Evolutionary conservation across 2,329 filamentous ascomycete genomes (phyloP).

Genomic region (Alternaria dauci): DNA sequence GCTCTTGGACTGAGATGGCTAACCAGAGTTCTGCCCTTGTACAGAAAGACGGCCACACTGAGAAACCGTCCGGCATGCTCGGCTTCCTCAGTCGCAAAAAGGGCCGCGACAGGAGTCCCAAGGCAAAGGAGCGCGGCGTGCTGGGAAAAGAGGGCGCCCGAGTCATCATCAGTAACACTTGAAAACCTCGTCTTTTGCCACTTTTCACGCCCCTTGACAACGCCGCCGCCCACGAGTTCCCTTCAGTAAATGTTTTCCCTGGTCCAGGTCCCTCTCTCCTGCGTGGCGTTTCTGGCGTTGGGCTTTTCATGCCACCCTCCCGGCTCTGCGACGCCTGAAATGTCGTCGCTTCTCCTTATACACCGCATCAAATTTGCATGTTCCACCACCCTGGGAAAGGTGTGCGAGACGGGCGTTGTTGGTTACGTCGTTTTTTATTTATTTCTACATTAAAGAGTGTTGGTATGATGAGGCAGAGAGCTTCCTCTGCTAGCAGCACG

Average conservation of each 20-base stretch:
- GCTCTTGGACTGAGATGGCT: slow-evolving; percentile 90
- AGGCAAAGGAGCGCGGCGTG: slow-evolving; percentile 91
- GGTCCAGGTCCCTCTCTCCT: slow-evolving; percentile 2
- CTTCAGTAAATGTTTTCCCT: slow-evolving; percentile 5
- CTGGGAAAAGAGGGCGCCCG: slow-evolving; percentile 93
- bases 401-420: slow-evolving; percentile 14
- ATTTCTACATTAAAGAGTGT: neutral
- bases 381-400: slow-evolving; percentile 1
- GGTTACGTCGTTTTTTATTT: neutral
- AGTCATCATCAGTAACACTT: slow-evolving; percentile 58
- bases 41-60: slow-evolving; percentile 49
- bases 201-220: neutral
- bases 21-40: slow-evolving; percentile 79
- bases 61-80: slow-evolving; percentile 79
- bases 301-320: neutral
- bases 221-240: slow-evolving; percentile 10
- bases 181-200: slow-evolving; percentile 18
- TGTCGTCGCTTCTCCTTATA: neutral
- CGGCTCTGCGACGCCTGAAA: slow-evolving; percentile 1
- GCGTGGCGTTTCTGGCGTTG: slow-evolving; percentile 12
- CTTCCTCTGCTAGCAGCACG: neutral
- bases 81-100: slow-evolving; percentile 90
- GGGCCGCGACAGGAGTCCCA: slow-evolving; percentile 88
- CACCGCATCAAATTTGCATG: slow-evolving; percentile 14
- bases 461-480: neutral